phyloP scores from a whole-genome alignment of 1,139 yeast genomes.

The Scheffersomyces quercinus region DNA sequence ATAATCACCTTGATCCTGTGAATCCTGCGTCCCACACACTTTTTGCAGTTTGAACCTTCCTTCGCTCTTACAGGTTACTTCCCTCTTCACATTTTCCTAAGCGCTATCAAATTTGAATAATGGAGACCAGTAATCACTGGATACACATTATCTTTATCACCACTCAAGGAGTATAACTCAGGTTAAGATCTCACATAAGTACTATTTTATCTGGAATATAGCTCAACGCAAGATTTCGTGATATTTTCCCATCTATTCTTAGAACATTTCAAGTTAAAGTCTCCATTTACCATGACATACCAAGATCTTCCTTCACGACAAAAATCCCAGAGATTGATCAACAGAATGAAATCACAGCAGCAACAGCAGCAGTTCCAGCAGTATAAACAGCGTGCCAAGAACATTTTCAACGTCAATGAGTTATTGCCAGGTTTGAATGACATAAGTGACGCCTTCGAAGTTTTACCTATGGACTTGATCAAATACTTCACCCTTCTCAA shows the following conservation, averaged over 20 bases:
- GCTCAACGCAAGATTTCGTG: no score
- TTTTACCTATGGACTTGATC: conserved; percentile 80
- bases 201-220: no score
- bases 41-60: no score
- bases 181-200: no score
- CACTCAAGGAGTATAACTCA: no score
- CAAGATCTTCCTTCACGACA: conserved; percentile 49
- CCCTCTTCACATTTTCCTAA: no score
- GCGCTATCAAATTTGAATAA: no score
- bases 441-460: conserved; percentile 87
- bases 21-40: no score
- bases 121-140: no score
- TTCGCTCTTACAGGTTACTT: no score
- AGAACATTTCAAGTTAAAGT: neutral
- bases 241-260: neutral
- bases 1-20: no score
- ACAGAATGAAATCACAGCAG: conserved; percentile 30
- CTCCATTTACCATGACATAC: conserved; percentile 20
- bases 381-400: conserved; percentile 35
- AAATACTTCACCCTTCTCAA: conserved; percentile 84
- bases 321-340: conserved; percentile 48
- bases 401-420: conserved; percentile 41
- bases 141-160: no score
- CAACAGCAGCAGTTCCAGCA: conserved; percentile 32
- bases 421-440: conserved; percentile 88